phyloP scores from a whole-genome alignment of 768 basidiomycete genomes.

The Lactarius hengduanensis region DNA sequence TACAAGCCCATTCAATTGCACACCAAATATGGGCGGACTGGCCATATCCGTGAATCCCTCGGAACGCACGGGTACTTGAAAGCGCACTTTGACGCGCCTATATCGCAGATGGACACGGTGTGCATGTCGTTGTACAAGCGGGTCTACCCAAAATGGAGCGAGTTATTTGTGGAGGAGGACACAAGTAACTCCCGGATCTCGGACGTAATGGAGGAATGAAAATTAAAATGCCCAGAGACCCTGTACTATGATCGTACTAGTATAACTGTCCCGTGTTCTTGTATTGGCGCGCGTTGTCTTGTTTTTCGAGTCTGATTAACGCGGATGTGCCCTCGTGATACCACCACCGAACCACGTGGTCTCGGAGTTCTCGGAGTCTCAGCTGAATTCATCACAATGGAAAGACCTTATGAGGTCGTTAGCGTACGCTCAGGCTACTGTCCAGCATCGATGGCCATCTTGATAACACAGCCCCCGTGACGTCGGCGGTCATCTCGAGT shows the following conservation, averaged over 20 bases:
- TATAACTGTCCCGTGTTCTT: background rate
- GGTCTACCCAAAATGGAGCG: constrained; percentile 86
- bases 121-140: constrained; percentile 96
- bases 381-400: background rate
- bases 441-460: background rate
- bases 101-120: constrained; percentile 95
- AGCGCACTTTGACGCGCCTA: constrained; percentile 89
- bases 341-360: background rate
- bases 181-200: constrained; percentile 4
- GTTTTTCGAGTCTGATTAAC: background rate
- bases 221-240: background rate
- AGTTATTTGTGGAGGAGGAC: constrained; percentile 43
- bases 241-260: background rate
- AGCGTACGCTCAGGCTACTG: background rate
- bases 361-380: background rate
- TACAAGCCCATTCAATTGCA: constrained; percentile 92
- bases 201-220: constrained; percentile 33
- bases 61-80: constrained; percentile 98
- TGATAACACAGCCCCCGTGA: background rate
- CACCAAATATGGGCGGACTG: constrained; percentile 86
- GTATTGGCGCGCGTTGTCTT: background rate
- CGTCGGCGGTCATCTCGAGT: background rate
- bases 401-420: background rate
- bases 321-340: background rate
- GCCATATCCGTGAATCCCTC: constrained; percentile 88